Conservation (phyloP, 805 yeast genomes). For the Wickerhamomyces pijperi region DNA sequence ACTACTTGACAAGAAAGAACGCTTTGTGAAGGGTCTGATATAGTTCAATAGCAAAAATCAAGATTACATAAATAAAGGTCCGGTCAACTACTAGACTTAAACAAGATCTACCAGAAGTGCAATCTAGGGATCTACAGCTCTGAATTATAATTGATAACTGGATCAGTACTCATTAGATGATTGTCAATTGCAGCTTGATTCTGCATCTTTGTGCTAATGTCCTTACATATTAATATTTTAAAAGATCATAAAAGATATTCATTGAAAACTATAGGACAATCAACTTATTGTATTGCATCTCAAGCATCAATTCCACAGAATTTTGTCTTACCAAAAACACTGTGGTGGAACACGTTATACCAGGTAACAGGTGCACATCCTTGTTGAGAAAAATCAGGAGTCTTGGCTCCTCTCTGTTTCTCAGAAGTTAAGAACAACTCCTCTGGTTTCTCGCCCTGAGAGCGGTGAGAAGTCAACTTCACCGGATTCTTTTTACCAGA, state of each 20-base stretch:
- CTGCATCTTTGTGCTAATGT: too few species aligned
- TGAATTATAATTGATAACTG: too few species aligned
- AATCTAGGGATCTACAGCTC: too few species aligned
- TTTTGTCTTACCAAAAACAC: conserved; percentile 35
- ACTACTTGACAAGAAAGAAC: conserved; percentile 74
- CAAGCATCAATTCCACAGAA: conserved; percentile 15
- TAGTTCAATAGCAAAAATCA: too few species aligned
- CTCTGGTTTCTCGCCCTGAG: not conserved
- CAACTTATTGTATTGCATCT: not conserved
- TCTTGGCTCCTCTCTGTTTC: not conserved
- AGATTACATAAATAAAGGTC: too few species aligned
- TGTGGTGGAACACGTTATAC: conserved; percentile 38
- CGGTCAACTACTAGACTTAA: too few species aligned
- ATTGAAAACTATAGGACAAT: too few species aligned
- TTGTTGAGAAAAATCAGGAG: not conserved
- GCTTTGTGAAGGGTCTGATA: conserved; percentile 16
- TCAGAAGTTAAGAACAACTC: not conserved
- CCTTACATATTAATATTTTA: too few species aligned
- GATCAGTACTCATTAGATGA: too few species aligned
- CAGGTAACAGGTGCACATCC: conserved; percentile 40
- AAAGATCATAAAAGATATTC: too few species aligned
- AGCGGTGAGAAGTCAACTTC: not conserved
- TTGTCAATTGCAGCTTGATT: too few species aligned
- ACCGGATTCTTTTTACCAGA: not conserved
- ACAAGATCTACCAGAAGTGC: too few species aligned